These are phyloP conservation scores for Casuarina equisetifolia DNA, from an alignment of 306 rosid genomes.

Conservation along the genomic window DNA sequence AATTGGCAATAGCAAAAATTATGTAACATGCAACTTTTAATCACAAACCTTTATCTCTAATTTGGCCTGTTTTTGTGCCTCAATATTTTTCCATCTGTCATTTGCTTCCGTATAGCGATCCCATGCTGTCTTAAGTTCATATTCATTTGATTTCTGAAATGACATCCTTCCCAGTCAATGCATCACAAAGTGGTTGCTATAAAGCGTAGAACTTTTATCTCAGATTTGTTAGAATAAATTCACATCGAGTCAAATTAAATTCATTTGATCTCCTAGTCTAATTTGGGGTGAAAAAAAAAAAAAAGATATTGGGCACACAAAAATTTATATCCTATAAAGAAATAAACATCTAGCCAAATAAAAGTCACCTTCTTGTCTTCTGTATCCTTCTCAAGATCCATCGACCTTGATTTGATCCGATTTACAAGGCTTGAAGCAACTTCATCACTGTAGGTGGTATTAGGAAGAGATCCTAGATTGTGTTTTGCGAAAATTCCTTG, in stretches of 20 bases:
- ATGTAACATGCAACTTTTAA: constrained; percentile 8
- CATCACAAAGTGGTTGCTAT: constrained; percentile 4
- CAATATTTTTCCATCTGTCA: constrained; percentile 58
- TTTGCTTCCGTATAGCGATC: constrained; percentile 65
- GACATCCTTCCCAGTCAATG: constrained; percentile 19
- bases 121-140: constrained; percentile 63
- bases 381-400: constrained; percentile 72
- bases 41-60: constrained; percentile 59
- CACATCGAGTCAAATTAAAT: neutral
- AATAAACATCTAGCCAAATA: neutral
- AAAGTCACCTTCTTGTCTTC: constrained; percentile 69
- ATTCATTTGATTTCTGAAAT: constrained; percentile 61
- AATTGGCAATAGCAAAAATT: constrained; percentile 14
- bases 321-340: neutral
- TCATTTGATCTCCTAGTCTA: constrained; percentile 13
- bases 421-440: constrained; percentile 61
- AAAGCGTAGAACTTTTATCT: neutral
- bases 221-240: neutral
- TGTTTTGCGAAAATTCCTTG: constrained; percentile 51
- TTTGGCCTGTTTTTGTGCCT: constrained; percentile 66
- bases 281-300: neutral
- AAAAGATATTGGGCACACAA: neutral
- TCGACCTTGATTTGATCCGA: constrained; percentile 65
- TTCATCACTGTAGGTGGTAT: constrained; percentile 63
- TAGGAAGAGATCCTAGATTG: constrained; percentile 77